Evolutionary conservation across 495 filamentous ascomycete species (phyloP).

Genomic region (Podospora pseudoanserina): DNA sequence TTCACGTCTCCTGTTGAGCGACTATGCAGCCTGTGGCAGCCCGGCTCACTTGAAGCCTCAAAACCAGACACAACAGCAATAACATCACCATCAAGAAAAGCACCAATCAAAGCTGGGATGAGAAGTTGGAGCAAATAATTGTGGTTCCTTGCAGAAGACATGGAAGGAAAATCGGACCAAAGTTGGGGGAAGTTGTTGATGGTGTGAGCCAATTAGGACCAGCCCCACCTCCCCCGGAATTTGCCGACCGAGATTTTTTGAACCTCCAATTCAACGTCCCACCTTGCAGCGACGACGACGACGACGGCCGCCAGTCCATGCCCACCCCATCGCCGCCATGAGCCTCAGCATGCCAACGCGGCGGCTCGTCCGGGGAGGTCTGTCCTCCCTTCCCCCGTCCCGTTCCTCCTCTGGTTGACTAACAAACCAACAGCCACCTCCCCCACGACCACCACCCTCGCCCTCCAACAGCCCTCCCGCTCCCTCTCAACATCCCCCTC

Average conservation of each 20-base stretch:
- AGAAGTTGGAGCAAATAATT: background rate
- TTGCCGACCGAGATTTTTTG: conserved; percentile 31
- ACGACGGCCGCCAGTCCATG: conserved; percentile 19
- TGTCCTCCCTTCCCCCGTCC: conserved; percentile 18
- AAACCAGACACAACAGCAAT: background rate
- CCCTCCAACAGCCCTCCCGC: conserved; percentile 20
- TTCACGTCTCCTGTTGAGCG: too few species aligned
- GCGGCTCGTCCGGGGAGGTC: conserved; percentile 41
- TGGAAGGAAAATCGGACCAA: background rate
- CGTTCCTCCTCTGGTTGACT: conserved; percentile 20
- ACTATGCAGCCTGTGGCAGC: background rate
- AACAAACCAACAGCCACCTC: conserved; percentile 17
- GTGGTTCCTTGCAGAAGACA: background rate
- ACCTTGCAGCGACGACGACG: background rate
- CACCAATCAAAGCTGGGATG: background rate
- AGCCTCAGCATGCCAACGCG: conserved; percentile 44
- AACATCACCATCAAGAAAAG: background rate
- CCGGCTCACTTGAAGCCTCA: background rate
- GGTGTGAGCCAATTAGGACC: conserved; percentile 13
- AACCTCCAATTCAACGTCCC: conserved; percentile 1
- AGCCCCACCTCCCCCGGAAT: conserved; percentile 16
- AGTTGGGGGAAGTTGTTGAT: background rate
- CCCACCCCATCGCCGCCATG: conserved; percentile 36
- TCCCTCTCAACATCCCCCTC: conserved; percentile 33
- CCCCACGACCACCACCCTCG: conserved; percentile 20